phyloP scores from a whole-genome alignment of 2,329 filamentous ascomycete genomes.

The Trichoderma asperellum region DNA sequence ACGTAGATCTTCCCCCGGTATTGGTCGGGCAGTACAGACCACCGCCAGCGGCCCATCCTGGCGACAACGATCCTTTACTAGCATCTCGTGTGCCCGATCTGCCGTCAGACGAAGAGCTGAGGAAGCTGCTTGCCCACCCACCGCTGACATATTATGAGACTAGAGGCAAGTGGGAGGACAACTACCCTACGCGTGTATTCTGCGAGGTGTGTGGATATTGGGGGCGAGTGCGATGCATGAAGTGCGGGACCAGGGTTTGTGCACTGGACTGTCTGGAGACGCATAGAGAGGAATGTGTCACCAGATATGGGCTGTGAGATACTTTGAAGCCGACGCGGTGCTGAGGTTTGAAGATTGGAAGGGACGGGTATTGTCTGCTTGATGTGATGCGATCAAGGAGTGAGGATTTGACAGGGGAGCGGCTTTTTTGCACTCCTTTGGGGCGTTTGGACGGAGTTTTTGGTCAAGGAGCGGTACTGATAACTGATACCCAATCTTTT shows the following conservation, averaged over 20 bases:
- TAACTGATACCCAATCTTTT: constrained; percentile 30
- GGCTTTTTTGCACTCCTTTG: constrained; percentile 1
- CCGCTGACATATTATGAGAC: constrained; percentile 71
- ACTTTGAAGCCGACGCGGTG: not conserved
- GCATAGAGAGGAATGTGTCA: constrained; percentile 73
- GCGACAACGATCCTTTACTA: constrained; percentile 62
- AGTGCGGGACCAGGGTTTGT: constrained; percentile 78
- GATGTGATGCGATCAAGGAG: not conserved
- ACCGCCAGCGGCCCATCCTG: constrained; percentile 47
- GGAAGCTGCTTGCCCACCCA: constrained; percentile 64
- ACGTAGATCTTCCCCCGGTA: constrained; percentile 38
- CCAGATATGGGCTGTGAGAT: constrained; percentile 60
- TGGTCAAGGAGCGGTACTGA: constrained; percentile 28
- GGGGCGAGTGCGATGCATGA: constrained; percentile 75
- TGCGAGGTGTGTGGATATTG: constrained; percentile 84
- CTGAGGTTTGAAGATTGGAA: not conserved
- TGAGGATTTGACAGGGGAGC: not conserved
- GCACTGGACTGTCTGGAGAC: constrained; percentile 73
- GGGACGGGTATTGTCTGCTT: not conserved
- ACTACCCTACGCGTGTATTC: constrained; percentile 66
- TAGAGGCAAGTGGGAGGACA: constrained; percentile 49
- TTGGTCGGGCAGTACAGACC: constrained; percentile 42
- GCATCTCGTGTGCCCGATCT: constrained; percentile 60
- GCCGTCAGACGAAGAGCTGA: constrained; percentile 64
- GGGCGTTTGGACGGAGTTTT: constrained; percentile 30